Evolutionary conservation across 2,329 filamentous ascomycete species (phyloP), one percentile per base, ranked within the genome.

Genomic region (Venturia carpophila): DNA sequence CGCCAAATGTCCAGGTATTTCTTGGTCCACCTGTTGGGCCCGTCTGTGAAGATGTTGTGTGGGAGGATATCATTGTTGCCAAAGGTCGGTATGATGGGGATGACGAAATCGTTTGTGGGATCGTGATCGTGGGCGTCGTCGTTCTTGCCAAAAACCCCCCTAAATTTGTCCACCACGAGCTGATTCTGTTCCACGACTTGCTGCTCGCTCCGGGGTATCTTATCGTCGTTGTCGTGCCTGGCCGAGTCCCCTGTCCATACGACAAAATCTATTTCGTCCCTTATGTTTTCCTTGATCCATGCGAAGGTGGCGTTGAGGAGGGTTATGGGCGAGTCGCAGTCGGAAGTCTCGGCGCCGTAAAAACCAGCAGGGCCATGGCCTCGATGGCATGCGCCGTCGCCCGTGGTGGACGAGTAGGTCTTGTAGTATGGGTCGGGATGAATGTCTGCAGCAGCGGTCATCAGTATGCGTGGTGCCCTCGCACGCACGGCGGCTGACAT

Each of bases 1-100:
- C 79, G 78, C 94, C 94, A 99, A 27, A 97, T 85, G 27, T 88
- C 82, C 34, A 85, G 79, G 70, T 94, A 97, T 60, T 82, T 82
- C 66, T 84, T 84, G 0, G 96, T 89, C 87, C 93, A 96, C 68
- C 84, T 83, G 71, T 97, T 97, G 19, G 94, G 94, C 0, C 93
- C 94, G 0, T 85, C 82, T 52, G 86, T 80, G 74, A 99, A 87
- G 72, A 97, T 95, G 72, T 99, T 99, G 78, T 99, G 94, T 1
- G 94, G 94, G 67, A 97, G 85, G 66, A 99, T 92, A 72, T 99
- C 94, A 76, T 99, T 99, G 79, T 99, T 99, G 67, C 94, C 94
- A 70, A 97, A 87, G 0, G 88, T 97, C 0, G 94, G 92, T 24
- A 99, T 82, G 39, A 97, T 85, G 4, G 94, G 93, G 4, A 97